These are phyloP conservation scores for Ceratocystis colombiana DNA, from an alignment of 2,329 filamentous ascomycete species.

Conservation along the genomic window DNA sequence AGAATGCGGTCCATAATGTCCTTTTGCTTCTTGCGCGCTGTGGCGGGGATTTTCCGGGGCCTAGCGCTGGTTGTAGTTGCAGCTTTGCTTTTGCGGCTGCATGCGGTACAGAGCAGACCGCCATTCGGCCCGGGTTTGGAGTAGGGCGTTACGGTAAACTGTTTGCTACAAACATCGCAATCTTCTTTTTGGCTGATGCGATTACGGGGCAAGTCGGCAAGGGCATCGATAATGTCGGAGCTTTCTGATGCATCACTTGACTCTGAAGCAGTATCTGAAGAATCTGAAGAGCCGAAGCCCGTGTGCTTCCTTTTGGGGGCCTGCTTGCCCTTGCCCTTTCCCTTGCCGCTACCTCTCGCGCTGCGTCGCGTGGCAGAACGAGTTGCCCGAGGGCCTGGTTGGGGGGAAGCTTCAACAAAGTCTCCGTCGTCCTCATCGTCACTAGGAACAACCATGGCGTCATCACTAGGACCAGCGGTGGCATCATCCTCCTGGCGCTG, in stretches of 20 bases:
- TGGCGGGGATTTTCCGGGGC: not conserved
- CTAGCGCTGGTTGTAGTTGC: constrained; percentile 41
- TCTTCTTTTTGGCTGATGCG: constrained; percentile 72
- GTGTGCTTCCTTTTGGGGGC: constrained; percentile 28
- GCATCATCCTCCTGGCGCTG: constrained; percentile 28
- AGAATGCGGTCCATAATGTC: constrained; percentile 69
- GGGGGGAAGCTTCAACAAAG: not conserved
- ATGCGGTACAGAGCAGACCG: constrained; percentile 73
- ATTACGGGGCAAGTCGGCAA: constrained; percentile 28
- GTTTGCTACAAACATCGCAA: constrained; percentile 73
- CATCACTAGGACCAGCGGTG: not conserved
- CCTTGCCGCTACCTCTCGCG: constrained; percentile 2
- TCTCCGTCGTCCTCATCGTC: not conserved
- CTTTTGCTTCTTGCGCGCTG: constrained; percentile 50
- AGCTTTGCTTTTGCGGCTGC: constrained; percentile 46
- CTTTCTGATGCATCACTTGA: constrained; percentile 39
- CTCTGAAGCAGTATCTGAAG: constrained; percentile 27
- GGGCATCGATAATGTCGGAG: constrained; percentile 33
- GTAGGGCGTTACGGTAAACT: constrained; percentile 88
- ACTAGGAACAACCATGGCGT: not conserved
- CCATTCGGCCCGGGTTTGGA: constrained; percentile 72
- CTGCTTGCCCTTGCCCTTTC: constrained; percentile 22
- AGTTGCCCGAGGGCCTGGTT: not conserved
- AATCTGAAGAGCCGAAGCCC: not conserved
- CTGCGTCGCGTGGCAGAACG: not conserved